Conservation (phyloP, 2,329 filamentous ascomycete species). For the Aureobasidium sp. region DNA sequence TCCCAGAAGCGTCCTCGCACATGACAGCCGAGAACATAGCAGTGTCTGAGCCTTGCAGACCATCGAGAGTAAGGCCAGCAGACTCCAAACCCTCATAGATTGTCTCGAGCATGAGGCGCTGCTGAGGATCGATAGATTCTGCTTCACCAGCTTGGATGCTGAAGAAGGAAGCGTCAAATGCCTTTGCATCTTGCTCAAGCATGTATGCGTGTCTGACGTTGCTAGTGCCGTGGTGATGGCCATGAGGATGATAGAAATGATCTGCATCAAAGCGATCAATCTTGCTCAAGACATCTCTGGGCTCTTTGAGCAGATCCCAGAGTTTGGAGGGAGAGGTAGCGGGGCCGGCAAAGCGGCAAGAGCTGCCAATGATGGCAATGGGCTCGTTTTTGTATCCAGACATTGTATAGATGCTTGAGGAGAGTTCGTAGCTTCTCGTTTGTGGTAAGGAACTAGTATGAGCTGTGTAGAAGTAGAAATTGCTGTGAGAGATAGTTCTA, state of each 20-base stretch:
- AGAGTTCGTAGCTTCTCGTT: not conserved
- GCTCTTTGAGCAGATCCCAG: constrained; percentile 12
- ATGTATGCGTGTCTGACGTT: constrained; percentile 15
- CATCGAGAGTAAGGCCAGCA: constrained; percentile 12
- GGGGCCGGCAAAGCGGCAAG: constrained; percentile 36
- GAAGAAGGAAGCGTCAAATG: constrained; percentile 22
- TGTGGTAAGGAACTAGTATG: not conserved
- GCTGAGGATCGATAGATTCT: constrained; percentile 34
- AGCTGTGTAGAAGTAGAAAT: not conserved
- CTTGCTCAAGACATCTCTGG: constrained; percentile 17
- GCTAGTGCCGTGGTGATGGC: not conserved
- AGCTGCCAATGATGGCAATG: constrained; percentile 38
- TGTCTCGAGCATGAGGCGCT: constrained; percentile 30
- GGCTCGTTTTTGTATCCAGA: constrained; percentile 19
- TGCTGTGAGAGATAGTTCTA: not conserved
- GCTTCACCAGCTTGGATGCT: constrained; percentile 18
- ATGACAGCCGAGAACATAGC: constrained; percentile 18
- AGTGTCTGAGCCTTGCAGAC: constrained; percentile 14
- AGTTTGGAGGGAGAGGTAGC: constrained; percentile 19
- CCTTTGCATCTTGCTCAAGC: constrained; percentile 18
- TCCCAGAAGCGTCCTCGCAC: constrained; percentile 17
- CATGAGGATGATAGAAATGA: constrained; percentile 19
- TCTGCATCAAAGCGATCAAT: constrained; percentile 18
- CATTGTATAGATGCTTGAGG: not conserved
- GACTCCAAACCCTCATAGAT: constrained; percentile 32